phyloP scores from a whole-genome alignment of 768 basidiomycete species.

The Pleurotus giganteus region DNA sequence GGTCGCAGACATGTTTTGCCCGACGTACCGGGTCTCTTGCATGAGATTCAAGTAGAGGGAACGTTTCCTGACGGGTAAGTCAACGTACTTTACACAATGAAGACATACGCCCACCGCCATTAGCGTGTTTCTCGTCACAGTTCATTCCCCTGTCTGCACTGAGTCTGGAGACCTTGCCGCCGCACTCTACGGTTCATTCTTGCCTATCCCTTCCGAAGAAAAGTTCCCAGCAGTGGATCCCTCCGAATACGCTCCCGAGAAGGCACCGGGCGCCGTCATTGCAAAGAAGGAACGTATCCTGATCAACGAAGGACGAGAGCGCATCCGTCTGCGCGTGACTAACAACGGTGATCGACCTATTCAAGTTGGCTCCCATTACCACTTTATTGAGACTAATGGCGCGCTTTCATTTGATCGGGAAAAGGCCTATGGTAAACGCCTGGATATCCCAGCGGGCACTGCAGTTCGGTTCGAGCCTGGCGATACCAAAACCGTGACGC shows the following conservation, averaged over 20 bases:
- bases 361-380: constrained; percentile 95
- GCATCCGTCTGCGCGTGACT: constrained; percentile 71
- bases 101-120: constrained; percentile 6
- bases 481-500: constrained; percentile 77
- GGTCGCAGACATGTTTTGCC: constrained; percentile 89
- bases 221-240: constrained; percentile 59
- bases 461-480: constrained; percentile 97
- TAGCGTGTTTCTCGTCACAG: constrained; percentile 94
- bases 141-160: constrained; percentile 92
- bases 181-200: constrained; percentile 95
- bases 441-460: constrained; percentile 93
- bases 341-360: constrained; percentile 94
- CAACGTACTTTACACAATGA: constrained; percentile 5
- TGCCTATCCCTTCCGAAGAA: constrained; percentile 70
- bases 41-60: constrained; percentile 93
- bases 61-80: constrained; percentile 84
- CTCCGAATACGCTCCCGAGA: constrained; percentile 47
- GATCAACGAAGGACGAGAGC: constrained; percentile 73
- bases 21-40: constrained; percentile 68
- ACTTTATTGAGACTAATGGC: constrained; percentile 88
- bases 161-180: constrained; percentile 72
- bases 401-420: constrained; percentile 79
- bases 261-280: constrained; percentile 75
- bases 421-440: constrained; percentile 76
- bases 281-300: constrained; percentile 61